Evolutionary conservation across 2,329 filamentous ascomycete species (phyloP).

Genomic region (Aspergillus ruber): DNA sequence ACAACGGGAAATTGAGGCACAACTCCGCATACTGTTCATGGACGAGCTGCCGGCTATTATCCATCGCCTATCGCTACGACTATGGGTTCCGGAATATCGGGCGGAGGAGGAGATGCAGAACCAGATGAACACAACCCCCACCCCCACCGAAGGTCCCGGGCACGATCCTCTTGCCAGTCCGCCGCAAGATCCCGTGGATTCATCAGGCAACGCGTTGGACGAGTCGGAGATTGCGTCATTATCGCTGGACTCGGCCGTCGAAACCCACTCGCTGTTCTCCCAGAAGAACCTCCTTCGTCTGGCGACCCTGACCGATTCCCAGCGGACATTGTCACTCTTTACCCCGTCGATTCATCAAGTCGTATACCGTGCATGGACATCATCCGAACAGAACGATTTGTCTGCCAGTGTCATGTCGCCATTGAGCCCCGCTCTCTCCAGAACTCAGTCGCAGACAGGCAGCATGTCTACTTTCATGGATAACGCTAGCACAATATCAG

Average conservation of each 20-base stretch:
- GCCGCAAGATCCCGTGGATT: slow-evolving; percentile 75
- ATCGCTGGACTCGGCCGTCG: slow-evolving; percentile 69
- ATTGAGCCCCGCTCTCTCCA: slow-evolving; percentile 48
- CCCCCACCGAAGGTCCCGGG: slow-evolving; percentile 52
- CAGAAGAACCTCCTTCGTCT: slow-evolving; percentile 87
- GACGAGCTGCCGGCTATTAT: slow-evolving; percentile 96
- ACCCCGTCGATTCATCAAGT: slow-evolving; percentile 86
- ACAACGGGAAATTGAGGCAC: slow-evolving; percentile 90
- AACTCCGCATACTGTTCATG: slow-evolving; percentile 91
- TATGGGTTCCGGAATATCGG: slow-evolving; percentile 85
- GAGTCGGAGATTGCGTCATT: slow-evolving; percentile 68
- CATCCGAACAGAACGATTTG: slow-evolving; percentile 62
- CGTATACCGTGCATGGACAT: slow-evolving; percentile 88
- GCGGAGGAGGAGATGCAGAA: slow-evolving; percentile 56
- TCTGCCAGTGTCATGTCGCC: slow-evolving; percentile 33
- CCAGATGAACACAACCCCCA: slow-evolving; percentile 46
- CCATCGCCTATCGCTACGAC: slow-evolving; percentile 76
- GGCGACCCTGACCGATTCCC: slow-evolving; percentile 75
- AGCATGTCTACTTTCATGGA: slow-evolving; percentile 70
- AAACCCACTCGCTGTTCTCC: slow-evolving; percentile 85
- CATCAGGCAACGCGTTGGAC: slow-evolving; percentile 69
- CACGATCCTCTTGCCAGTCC: slow-evolving; percentile 77
- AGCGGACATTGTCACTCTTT: slow-evolving; percentile 83
- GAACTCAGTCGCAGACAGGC: slow-evolving; percentile 58
- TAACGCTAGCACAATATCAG: slow-evolving; percentile 58